Evolutionary conservation across 1,284 basidiomycete genomes (phyloP), one percentile per base, ranked within the genome.

Genomic region (Athelia psychrophila): DNA sequence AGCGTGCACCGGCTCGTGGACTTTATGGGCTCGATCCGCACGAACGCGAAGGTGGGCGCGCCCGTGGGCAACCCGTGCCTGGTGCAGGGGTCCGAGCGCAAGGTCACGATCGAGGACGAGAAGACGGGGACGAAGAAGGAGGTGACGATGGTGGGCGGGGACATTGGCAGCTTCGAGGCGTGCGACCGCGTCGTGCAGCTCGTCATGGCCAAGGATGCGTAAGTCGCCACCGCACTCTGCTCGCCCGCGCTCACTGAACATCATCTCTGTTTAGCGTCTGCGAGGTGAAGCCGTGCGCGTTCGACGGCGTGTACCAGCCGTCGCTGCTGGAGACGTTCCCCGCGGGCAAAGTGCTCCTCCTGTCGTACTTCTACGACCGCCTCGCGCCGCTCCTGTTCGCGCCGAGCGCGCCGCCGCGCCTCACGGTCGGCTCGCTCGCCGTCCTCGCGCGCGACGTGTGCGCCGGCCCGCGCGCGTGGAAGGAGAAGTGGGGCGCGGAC

Each of bases 361-460:
- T 98, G 1, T 98, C 95, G 24, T 99, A 98, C 80, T 98, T 99
- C 73, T 97, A 94, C 75, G 96, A 98, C 76, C 91, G 97, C 36
- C 78, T 97, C 55, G 73, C 79, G 36, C 96, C 95, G 0, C 83
- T 98, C 54, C 78, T 95, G 74, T 30, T 13, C 27, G 46, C 66
- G 47, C 19, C 42, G 0, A 49, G 42, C 13, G 9, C 16, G 3
- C 62, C 57, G 44, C 54, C 67, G 1, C 64, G 62, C 3, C 71
- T 93, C 52, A 79, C 78, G 0, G 76, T 95, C 25, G 73, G 79
- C 40, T 77, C 80, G 13, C 74, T 97, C 60, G 81, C 82, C 4
- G 63, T 72, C 1, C 77, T 92, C 44, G 92, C 93, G 0, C 64
- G 73, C 50, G 76, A 78, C 49, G 85, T 95, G 38, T 97, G 95